Evolutionary conservation across 139 green algal genomes (phyloP), one percentile per base, ranked within the genome.

Genomic region (Chlamydomonas incerta): DNA sequence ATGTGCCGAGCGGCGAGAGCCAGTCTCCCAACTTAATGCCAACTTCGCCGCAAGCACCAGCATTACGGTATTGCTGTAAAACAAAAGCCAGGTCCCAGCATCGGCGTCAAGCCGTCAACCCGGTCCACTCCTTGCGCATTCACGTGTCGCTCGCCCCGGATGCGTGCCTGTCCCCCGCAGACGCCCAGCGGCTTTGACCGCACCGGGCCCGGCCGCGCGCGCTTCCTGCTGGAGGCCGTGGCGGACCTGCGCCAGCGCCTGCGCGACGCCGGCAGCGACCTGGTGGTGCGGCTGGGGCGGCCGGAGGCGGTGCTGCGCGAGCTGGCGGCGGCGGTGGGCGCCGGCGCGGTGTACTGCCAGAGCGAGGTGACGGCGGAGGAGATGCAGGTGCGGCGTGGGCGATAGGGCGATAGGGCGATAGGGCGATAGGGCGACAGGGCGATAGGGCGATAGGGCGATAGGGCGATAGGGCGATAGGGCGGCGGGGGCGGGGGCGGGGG

Each of bases 331-430:
- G 15, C 55, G 35, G 67, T 92, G 60, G 93, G 93, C 18, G 93
- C 93, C 68, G 80, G 82, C 1, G 67, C 77, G 0, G 90, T 98
- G 58, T 96, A 93, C 81, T 94, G 90, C 75, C 94, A 97, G 72
- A 68, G 80, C 14, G 95, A 97, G 87, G 95, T 94, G 29, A 96
- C 95, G 5, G 86, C 74, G 29, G 94, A 97, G 82, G 95, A 98
- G 68, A 70, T 74, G 71, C 68, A 81, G 80, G 73, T 86, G 70
- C 18, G 82, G 58, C n/a, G n/a, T n/a, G n/a, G n/a, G n/a, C n/a
- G n/a, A n/a, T n/a, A n/a, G n/a, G n/a, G n/a, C n/a, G n/a, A n/a
- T n/a, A n/a, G n/a, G n/a, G n/a, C n/a, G n/a, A n/a, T n/a, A n/a
- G n/a, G n/a, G n/a, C n/a, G n/a, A n/a, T n/a, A n/a, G n/a, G n/a